phyloP scores from a whole-genome alignment of 2,329 filamentous ascomycete species.

The Arthroderma sp. region DNA sequence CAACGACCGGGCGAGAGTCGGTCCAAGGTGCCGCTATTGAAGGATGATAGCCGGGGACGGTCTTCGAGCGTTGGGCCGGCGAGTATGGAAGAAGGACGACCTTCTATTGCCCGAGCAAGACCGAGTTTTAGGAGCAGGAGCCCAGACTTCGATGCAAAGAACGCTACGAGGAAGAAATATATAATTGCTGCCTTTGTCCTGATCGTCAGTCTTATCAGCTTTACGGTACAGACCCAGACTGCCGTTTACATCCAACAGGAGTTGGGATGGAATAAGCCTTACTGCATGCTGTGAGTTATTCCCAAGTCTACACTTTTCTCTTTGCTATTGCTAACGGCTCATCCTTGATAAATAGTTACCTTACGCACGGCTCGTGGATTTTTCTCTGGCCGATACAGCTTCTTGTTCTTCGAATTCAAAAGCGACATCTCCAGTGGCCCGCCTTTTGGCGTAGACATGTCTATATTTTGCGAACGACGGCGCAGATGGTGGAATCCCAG shows the following conservation, averaged over 20 bases:
- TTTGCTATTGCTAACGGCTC: background rate
- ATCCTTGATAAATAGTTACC: constrained; percentile 41
- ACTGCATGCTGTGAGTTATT: constrained; percentile 77
- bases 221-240: constrained; percentile 90
- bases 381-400: constrained; percentile 82
- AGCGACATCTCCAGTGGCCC: constrained; percentile 64
- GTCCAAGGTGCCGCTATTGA: constrained; percentile 44
- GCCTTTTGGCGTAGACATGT: constrained; percentile 72
- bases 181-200: constrained; percentile 78
- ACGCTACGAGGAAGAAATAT: constrained; percentile 68
- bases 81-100: constrained; percentile 25
- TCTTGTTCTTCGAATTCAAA: constrained; percentile 64
- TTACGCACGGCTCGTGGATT: constrained; percentile 90
- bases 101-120: constrained; percentile 38
- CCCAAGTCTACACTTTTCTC: background rate
- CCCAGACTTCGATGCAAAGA: constrained; percentile 52
- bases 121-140: constrained; percentile 65
- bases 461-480: constrained; percentile 51
- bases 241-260: constrained; percentile 90
- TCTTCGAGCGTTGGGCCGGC: constrained; percentile 22
- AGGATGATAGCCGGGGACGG: constrained; percentile 33
- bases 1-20: constrained; percentile 39
- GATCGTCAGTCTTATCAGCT: constrained; percentile 68
- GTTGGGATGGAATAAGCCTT: constrained; percentile 93
- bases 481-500: constrained; percentile 75